Conservation (phyloP, 2,329 filamentous ascomycete genomes). For the Hypoxylon sp. region DNA sequence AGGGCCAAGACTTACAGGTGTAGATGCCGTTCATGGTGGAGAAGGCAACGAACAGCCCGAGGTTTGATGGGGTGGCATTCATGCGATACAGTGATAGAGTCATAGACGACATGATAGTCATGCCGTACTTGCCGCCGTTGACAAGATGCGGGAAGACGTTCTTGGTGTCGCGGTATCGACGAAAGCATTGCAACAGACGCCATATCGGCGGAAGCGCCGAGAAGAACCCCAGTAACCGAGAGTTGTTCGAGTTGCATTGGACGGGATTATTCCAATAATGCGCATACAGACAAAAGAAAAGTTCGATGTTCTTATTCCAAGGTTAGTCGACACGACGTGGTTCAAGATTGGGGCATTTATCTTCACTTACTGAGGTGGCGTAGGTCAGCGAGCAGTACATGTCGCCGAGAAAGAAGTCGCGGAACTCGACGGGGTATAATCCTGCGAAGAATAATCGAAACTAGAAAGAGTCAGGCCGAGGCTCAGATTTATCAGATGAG, state of each 20-base stretch:
- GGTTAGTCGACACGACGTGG: slow-evolving; percentile 43
- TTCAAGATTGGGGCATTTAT: not conserved
- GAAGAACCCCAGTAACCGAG: slow-evolving; percentile 88
- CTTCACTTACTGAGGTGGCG: slow-evolving; percentile 79
- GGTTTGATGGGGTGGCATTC: slow-evolving; percentile 66
- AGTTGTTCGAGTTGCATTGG: slow-evolving; percentile 89
- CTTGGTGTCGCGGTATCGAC: slow-evolving; percentile 87
- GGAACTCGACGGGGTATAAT: slow-evolving; percentile 93
- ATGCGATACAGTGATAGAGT: slow-evolving; percentile 88
- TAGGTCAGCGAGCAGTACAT: slow-evolving; percentile 98
- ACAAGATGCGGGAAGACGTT: slow-evolving; percentile 93
- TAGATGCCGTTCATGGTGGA: slow-evolving; percentile 88
- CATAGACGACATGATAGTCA: slow-evolving; percentile 84
- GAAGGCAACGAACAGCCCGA: slow-evolving; percentile 84
- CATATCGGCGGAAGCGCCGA: slow-evolving; percentile 86
- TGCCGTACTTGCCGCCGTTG: slow-evolving; percentile 92
- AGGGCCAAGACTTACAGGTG: slow-evolving; percentile 69
- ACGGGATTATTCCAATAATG: slow-evolving; percentile 78
- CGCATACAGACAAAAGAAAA: slow-evolving; percentile 97
- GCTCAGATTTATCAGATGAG: not conserved
- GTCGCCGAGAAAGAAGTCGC: slow-evolving; percentile 97
- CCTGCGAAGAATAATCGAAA: slow-evolving; percentile 89
- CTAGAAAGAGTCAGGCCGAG: slow-evolving; percentile 61
- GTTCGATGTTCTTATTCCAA: slow-evolving; percentile 78
- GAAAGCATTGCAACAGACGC: slow-evolving; percentile 90